These are phyloP conservation scores for Lactarius pseudohatsudake DNA, from an alignment of 768 basidiomycete species.

Conservation along the genomic window DNA sequence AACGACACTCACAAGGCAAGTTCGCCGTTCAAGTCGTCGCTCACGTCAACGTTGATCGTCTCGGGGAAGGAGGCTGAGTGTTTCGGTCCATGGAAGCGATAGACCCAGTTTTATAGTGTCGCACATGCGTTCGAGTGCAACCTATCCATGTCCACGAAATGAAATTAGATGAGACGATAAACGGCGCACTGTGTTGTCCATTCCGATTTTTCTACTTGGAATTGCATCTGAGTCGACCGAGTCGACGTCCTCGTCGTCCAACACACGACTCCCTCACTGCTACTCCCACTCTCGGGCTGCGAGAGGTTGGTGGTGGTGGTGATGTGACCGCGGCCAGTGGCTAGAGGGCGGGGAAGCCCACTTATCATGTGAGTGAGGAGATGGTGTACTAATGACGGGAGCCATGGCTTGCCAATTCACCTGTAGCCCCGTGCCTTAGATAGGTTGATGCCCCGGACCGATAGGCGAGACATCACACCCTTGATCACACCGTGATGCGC, in stretches of 20 bases:
- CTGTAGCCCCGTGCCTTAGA: no score
- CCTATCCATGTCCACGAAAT: conserved; percentile 40
- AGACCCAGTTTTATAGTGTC: conserved; percentile 73
- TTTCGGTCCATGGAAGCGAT: conserved; percentile 82
- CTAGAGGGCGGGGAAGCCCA: no score
- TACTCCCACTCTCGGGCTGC: conserved; percentile 33
- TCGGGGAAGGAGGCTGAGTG: conserved; percentile 70
- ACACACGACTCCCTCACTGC: conserved; percentile 48
- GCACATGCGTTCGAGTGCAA: conserved; percentile 77
- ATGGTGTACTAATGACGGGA: no score
- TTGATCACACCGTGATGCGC: no score
- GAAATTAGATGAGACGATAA: conserved; percentile 4
- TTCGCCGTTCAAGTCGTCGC: conserved; percentile 92
- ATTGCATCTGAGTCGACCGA: conserved; percentile 76
- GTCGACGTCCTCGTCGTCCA: conserved; percentile 66
- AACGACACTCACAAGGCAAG: conserved; percentile 73
- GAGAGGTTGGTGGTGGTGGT: no score
- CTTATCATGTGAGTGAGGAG: no score
- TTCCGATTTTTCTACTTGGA: conserved; percentile 78
- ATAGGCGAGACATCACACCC: no score
- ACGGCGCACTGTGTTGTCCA: conserved; percentile 71
- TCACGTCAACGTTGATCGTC: conserved; percentile 70
- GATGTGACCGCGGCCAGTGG: no score
- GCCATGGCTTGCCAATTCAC: no score
- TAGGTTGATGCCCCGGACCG: no score